Base-by-base conservation (phyloP, 106 monocot species). In the Dioscorea dumetorum region DNA sequence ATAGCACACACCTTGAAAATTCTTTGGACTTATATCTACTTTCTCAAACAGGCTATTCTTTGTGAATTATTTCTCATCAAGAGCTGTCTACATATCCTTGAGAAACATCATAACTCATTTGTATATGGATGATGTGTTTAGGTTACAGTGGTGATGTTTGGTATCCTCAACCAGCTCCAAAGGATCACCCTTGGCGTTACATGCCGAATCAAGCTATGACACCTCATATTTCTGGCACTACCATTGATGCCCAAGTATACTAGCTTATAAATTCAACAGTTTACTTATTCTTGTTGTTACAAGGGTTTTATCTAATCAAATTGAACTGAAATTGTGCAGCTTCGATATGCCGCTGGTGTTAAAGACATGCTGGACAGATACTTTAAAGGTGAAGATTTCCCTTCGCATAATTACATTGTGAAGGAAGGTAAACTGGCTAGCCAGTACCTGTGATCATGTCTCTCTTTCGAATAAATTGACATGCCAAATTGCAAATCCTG, bases 121-220 rank as follows among this genome's bases (percentile, higher is more conserved):
- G 5, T 54, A 18, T 18, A 54, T 54, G 0, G 0, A 5, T 54
- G 54, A 54, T 54, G 33, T 48, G 23, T 62, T 60, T 72, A 95
- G 95, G 95, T 67, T 97, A 97, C 68, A 80, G 95, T 75, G 95
- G 95, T 20, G 95, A 97, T 76, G 95, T 97, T n/a, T 97, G 95
- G 95, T 62, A 78, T 61, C 95, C 91, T 62, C 95, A 97, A 24
- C 95, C 95, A 61, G 95, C 95, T 68, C 95, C 95, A 5, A 97
- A 89, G 72, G 95, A 97, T 68, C 95, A 97, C 65, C 91, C 91
- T 19, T 97, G 95, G 95, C 78, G 95, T 19, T 77, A 80, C 74
- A 97, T 97, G 95, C 95, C 91, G 22, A 91, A 97, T 72, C 91
- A 97, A 8, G 95, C 95, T 8, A 97, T 97, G 95, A 97, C 91